phyloP scores from a whole-genome alignment of 2,329 filamentous ascomycete genomes.

The Claviceps humidiphila region DNA sequence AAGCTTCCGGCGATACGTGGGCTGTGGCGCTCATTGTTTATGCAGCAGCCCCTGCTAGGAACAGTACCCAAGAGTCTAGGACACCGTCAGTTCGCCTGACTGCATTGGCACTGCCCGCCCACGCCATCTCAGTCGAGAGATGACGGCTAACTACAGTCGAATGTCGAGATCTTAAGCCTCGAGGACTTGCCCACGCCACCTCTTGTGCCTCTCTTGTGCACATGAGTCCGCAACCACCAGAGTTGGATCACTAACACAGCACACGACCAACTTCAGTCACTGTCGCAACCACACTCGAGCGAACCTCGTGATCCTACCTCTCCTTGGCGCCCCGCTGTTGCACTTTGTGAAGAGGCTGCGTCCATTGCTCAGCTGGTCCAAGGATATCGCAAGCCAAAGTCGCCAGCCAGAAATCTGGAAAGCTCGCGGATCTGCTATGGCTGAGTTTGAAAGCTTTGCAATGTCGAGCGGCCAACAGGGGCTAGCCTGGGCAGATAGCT shows the following conservation, averaged over 20 bases:
- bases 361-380: not conserved
- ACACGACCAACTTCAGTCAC: not conserved
- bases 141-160: not conserved
- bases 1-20: too few relatives aligned
- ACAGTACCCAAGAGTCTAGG: too few relatives aligned
- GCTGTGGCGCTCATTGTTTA: not conserved
- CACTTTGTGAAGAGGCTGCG: not conserved
- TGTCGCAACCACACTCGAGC: not conserved
- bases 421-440: not conserved
- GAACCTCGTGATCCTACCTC: not conserved
- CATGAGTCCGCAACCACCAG: not conserved
- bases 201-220: not conserved
- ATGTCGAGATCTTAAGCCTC: not conserved
- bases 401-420: not conserved
- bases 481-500: too few relatives aligned
- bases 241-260: not conserved
- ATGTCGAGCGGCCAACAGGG: not conserved
- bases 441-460: not conserved
- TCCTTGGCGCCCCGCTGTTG: not conserved
- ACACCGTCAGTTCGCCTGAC: too few relatives aligned
- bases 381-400: not conserved
- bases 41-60: not conserved
- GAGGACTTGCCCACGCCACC: not conserved
- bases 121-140: not conserved
- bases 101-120: too few relatives aligned